Conservation (phyloP, 441 rosid genomes). For the Flueggea neowawraea region DNA sequence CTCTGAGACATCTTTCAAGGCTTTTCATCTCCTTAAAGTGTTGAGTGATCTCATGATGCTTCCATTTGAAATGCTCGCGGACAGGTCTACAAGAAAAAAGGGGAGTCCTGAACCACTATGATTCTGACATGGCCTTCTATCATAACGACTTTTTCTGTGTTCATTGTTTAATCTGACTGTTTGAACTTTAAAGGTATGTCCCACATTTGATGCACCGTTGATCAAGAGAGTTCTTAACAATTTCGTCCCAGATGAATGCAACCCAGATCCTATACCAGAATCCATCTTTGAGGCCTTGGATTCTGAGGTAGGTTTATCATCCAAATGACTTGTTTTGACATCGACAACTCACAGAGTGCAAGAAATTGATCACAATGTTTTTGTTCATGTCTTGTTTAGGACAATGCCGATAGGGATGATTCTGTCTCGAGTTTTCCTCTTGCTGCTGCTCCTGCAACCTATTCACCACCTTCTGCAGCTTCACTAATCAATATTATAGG, state of each 20-base stretch:
- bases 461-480: constrained; percentile 58
- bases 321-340: neutral
- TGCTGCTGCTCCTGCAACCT: constrained; percentile 51
- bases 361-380: neutral
- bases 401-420: constrained; percentile 36
- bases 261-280: constrained; percentile 78
- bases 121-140: too few relatives aligned
- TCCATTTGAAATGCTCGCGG: constrained; percentile 89
- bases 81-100: constrained; percentile 73
- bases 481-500: constrained; percentile 47
- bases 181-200: constrained; percentile 60
- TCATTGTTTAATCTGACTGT: constrained; percentile 3
- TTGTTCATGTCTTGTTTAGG: constrained; percentile 31
- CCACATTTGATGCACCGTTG: constrained; percentile 56
- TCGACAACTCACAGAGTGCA: neutral
- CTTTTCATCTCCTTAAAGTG: constrained; percentile 70
- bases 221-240: constrained; percentile 64
- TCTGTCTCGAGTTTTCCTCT: constrained; percentile 50
- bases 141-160: neutral
- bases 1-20: constrained; percentile 49
- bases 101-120: constrained; percentile 14
- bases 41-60: constrained; percentile 98
- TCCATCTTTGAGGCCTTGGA: constrained; percentile 62
- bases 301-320: constrained; percentile 53
- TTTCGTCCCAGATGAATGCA: constrained; percentile 90